A percentile compares a stretch with the other conserved stretches of the same genome.
Evolutionary conservation across 345 rosid species (phyloP).

Genomic region (Mallotus nudiflorus): DNA sequence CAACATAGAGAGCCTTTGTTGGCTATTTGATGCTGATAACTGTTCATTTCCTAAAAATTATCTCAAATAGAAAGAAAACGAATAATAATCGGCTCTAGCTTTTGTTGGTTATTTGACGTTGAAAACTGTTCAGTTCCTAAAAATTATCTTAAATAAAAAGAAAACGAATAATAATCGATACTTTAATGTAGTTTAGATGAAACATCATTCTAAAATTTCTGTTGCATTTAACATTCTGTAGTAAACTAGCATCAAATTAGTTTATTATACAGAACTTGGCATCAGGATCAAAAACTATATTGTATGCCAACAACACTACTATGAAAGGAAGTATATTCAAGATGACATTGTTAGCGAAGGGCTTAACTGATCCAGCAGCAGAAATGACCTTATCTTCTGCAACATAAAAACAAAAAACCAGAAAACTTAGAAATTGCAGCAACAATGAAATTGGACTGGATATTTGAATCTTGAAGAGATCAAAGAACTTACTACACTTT

Average conservation of each 20-base stretch:
- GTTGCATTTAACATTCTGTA: neutral
- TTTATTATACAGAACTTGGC: neutral
- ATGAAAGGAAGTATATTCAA: conserved; percentile 17
- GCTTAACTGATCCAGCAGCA: conserved; percentile 21
- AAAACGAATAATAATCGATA: too few species aligned
- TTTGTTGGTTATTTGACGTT: too few species aligned
- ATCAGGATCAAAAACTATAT: neutral
- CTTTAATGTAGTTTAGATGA: too few species aligned
- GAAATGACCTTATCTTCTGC: conserved; percentile 50
- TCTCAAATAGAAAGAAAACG: too few species aligned
- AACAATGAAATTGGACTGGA: neutral
- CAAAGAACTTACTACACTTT: conserved; percentile 55
- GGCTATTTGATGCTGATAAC: too few species aligned
- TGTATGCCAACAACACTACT: neutral
- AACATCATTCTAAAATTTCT: neutral
- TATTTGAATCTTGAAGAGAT: neutral
- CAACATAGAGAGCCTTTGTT: too few species aligned
- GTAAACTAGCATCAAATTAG: neutral
- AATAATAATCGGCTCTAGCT: too few species aligned
- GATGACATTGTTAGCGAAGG: conserved; percentile 7
- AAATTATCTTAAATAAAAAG: too few species aligned
- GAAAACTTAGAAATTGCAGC: neutral
- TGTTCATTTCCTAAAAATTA: too few species aligned
- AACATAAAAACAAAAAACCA: conserved; percentile 12
- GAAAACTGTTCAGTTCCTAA: too few species aligned